Conservation (phyloP, 352 stramenopile genomes). For the Thraustotheca clavata region DNA sequence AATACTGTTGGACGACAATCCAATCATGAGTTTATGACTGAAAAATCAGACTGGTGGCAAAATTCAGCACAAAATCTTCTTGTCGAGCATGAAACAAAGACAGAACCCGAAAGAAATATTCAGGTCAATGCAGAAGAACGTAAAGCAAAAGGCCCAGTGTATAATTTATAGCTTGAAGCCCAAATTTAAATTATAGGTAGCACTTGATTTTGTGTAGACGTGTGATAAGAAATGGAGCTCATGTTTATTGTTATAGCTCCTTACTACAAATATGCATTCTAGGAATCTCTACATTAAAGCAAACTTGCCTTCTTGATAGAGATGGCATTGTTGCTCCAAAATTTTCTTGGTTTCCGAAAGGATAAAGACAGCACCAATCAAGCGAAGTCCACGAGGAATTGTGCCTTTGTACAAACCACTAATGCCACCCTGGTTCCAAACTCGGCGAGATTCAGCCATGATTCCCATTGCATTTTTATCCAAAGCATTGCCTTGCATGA, state of each 20-base stretch:
- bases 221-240: no score
- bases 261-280: no score
- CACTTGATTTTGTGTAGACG: no score
- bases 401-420: constrained; percentile 61
- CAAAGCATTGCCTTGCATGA: constrained; percentile 80
- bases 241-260: no score
- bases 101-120: no score
- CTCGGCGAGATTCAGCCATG: constrained; percentile 32
- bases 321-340: constrained; percentile 36
- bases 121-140: no score
- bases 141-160: no score
- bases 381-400: constrained; percentile 54
- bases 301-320: no score
- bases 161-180: no score
- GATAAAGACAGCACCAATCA: constrained; percentile 78
- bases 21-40: neutral
- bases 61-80: neutral
- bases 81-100: no score
- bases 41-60: constrained; percentile 8
- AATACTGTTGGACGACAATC: neutral
- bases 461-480: constrained; percentile 32
- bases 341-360: constrained; percentile 59
- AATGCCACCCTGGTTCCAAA: constrained; percentile 46
- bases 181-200: no score
- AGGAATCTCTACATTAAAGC: no score